Percentiles rank a stretch among this genome's conserved stretches.
Evolutionary conservation across 495 filamentous ascomycete genomes (phyloP).

Genomic region (Ascodesmis nigricans): DNA sequence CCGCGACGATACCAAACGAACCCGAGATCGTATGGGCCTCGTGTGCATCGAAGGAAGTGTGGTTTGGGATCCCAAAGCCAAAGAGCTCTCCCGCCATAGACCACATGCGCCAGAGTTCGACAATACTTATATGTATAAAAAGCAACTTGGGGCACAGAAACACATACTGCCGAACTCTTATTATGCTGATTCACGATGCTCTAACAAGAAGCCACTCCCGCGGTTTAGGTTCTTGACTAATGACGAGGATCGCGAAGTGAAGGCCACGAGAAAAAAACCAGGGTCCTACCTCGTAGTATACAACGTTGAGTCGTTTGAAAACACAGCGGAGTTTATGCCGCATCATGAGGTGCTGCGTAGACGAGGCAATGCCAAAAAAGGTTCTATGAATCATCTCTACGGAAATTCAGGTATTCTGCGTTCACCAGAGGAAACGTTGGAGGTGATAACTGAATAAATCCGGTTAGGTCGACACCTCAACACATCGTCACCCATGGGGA

Average conservation of each 20-base stretch:
- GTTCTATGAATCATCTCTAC: too few species aligned
- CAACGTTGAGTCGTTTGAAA: constrained; percentile 33
- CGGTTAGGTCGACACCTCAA: too few species aligned
- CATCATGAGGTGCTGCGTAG: too few species aligned
- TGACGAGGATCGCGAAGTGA: constrained; percentile 39
- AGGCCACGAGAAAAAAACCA: constrained; percentile 31
- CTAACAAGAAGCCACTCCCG: constrained; percentile 26
- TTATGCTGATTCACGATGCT: not conserved
- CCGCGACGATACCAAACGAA: constrained; percentile 34
- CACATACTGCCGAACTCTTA: not conserved
- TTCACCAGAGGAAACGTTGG: too few species aligned
- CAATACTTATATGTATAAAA: not conserved
- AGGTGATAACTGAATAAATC: too few species aligned
- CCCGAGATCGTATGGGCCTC: constrained; percentile 34
- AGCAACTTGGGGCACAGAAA: not conserved
- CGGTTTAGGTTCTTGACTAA: constrained; percentile 32
- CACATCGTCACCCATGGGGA: too few species aligned
- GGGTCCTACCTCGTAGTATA: constrained; percentile 38
- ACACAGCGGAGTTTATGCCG: too few species aligned
- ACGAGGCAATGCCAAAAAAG: too few species aligned
- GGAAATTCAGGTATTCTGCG: too few species aligned
- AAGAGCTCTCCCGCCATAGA: too few species aligned
- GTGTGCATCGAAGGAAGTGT: constrained; percentile 30
- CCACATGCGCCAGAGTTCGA: not conserved
- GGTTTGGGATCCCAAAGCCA: constrained; percentile 35